Base-by-base conservation (phyloP, 306 rosid species). In the Vigna nakashimae region DNA sequence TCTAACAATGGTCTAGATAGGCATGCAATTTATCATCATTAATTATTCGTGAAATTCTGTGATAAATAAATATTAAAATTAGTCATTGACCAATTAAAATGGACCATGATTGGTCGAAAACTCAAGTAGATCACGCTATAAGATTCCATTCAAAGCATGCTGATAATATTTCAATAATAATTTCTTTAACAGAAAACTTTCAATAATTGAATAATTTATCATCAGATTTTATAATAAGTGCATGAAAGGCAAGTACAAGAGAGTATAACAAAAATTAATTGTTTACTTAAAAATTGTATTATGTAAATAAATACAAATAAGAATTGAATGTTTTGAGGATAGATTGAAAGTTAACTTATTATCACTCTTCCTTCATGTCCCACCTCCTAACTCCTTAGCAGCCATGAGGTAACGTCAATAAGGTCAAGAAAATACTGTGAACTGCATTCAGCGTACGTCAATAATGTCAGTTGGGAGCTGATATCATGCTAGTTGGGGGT, bases 381-480 rank as follows among this genome's bases (percentile, higher is more conserved):
- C 45, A 40, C 45, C 45, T 8, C 45, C 2, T 1, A 40, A 40
- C 45, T 40, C 11, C 45, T 40, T 40, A 40, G 45, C 43, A 38
- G 43, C 43, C 43, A 38, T 1, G 8, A 38, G 43, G 43, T 8
- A 2, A 34, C 7, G 40, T 38, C 45, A 40, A 2, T 40, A 9
- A 40, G 11, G 11, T 40, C 9, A 9, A 57, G 32, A 30, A 46
- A 78, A 24, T 45, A 49, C 58, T 60, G 24, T 34, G 40, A 34
- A 38, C 43, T 1, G 45, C 9, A 9, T 36, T 50, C 53, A 59
- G 38, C 50, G 28, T 66, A 70, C 22, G 67, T 30, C 16, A 69
- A 55, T 43, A 49, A 40, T 55, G 40, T 36, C 12, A 71, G 64
- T 40, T 32, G 34, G 40, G 16, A 51, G 74, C 73, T 79, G 59